These are phyloP conservation scores for Punctularia strigosozonata DNA, from an alignment of 768 basidiomycete genomes.

Conservation along the genomic window DNA sequence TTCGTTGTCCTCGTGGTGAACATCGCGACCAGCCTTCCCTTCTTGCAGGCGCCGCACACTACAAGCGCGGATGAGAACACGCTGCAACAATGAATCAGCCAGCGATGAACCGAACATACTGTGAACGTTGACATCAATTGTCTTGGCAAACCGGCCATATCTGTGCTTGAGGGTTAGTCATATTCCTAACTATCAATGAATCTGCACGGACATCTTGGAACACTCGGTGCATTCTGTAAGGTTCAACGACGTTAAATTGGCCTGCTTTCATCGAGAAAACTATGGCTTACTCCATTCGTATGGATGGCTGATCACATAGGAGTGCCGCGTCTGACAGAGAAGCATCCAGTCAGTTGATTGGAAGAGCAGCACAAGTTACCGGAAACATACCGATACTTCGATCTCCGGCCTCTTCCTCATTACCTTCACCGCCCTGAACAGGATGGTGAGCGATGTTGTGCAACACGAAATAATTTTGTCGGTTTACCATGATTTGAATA, in stretches of 20 bases:
- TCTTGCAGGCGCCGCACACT: conserved; percentile 62
- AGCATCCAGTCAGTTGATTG: background rate
- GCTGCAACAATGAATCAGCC: background rate
- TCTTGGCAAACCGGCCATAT: conserved; percentile 61
- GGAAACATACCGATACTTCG: conserved; percentile 45
- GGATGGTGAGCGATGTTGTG: background rate
- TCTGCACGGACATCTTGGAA: conserved; percentile 38
- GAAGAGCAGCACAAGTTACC: conserved; percentile 2
- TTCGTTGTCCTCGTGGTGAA: conserved; percentile 30
- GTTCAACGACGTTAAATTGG: conserved; percentile 6
- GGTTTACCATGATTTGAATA: conserved; percentile 62
- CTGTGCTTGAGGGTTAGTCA: conserved; percentile 20
- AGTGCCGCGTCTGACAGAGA: conserved; percentile 44
- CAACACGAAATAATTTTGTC: background rate
- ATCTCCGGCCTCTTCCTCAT: conserved; percentile 60
- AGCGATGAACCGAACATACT: background rate
- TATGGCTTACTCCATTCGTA: conserved; percentile 57
- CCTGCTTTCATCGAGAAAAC: conserved; percentile 1
- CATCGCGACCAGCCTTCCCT: conserved; percentile 44
- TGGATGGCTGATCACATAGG: conserved; percentile 65
- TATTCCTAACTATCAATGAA: background rate
- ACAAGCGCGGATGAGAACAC: background rate
- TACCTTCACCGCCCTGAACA: conserved; percentile 55
- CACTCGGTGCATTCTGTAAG: conserved; percentile 51
- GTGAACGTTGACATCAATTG: background rate